These are phyloP conservation scores for Wakefieldia striispora DNA, from an alignment of 768 basidiomycete genomes.

Conservation along the genomic window DNA sequence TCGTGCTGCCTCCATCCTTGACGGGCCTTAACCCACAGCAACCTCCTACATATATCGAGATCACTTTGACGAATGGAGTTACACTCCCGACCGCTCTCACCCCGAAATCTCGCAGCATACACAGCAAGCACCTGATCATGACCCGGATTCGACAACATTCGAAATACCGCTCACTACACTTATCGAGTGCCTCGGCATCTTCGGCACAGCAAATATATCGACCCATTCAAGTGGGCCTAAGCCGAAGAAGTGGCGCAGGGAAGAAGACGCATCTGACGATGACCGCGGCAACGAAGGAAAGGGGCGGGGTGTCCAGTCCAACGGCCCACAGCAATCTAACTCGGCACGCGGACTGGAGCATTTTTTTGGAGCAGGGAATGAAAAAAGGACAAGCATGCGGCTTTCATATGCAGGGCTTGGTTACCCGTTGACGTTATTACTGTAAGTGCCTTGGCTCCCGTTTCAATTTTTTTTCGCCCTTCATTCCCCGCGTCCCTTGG, in stretches of 20 bases:
- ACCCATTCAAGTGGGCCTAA: conserved; percentile 31
- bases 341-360: conserved; percentile 46
- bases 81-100: conserved; percentile 43
- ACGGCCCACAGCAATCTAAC: conserved; percentile 19
- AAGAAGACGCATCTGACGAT: conserved; percentile 47
- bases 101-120: conserved; percentile 21
- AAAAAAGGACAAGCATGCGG: conserved; percentile 80
- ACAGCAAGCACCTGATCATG: conserved; percentile 12
- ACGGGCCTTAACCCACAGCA: conserved; percentile 42
- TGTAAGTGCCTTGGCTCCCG: conserved; percentile 51
- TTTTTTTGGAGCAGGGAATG: conserved; percentile 49
- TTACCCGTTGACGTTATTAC: conserved; percentile 69
- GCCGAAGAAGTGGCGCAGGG: conserved; percentile 48
- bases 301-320: conserved; percentile 1
- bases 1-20: conserved; percentile 2
- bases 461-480: neutral
- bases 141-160: conserved; percentile 45
- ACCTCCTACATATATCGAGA: conserved; percentile 78
- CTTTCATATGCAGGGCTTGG: conserved; percentile 80
- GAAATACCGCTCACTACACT: conserved; percentile 83
- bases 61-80: conserved; percentile 80
- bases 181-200: conserved; percentile 90
- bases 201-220: conserved; percentile 67
- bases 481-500: neutral
- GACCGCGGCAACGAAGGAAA: conserved; percentile 34